Percentiles rank a stretch among this genome's conserved stretches.
Evolutionary conservation across 2,329 filamentous ascomycete species (phyloP).

Genomic region (Scorias spongiosa): DNA sequence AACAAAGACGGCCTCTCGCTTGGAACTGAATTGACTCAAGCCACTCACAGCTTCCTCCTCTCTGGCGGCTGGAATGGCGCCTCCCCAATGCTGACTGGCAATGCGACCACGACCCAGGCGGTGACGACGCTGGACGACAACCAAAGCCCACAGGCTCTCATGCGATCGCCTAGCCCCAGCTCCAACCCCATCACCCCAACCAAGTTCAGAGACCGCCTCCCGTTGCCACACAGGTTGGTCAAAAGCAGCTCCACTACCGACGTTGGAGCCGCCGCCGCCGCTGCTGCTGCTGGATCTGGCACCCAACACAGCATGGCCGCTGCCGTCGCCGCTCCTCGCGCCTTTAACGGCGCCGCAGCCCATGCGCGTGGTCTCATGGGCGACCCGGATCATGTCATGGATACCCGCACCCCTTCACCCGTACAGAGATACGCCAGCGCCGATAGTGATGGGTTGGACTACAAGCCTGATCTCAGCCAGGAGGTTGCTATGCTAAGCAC

Average conservation of each 20-base stretch:
- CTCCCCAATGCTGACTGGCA: background rate
- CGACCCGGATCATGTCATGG: slow-evolving; percentile 12
- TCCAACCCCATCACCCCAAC: slow-evolving; percentile 3
- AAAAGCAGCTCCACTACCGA: slow-evolving; percentile 11
- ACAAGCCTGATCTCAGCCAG: slow-evolving; percentile 45
- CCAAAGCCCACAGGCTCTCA: background rate
- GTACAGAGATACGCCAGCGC: slow-evolving; percentile 10
- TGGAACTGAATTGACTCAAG: background rate
- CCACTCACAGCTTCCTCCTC: background rate
- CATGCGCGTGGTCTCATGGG: background rate
- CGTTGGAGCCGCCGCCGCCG: slow-evolving; percentile 6
- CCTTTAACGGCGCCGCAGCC: background rate
- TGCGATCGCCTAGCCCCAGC: slow-evolving; percentile 1
- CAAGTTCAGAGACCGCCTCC: slow-evolving; percentile 5
- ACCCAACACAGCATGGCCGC: background rate
- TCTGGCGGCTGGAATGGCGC: background rate
- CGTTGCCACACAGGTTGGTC: slow-evolving; percentile 8
- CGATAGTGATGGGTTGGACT: slow-evolving; percentile 30
- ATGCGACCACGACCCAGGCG: background rate
- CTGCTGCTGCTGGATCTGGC: slow-evolving; percentile 5
- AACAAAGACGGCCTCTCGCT: background rate
- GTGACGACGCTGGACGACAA: background rate
- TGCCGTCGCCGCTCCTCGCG: background rate
- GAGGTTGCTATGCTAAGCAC: slow-evolving; percentile 86
- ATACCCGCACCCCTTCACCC: slow-evolving; percentile 29